A percentile compares a stretch with the other conserved stretches of the same genome.
phyloP scores from a whole-genome alignment of 345 rosid genomes.

The Limnanthes douglasii region DNA sequence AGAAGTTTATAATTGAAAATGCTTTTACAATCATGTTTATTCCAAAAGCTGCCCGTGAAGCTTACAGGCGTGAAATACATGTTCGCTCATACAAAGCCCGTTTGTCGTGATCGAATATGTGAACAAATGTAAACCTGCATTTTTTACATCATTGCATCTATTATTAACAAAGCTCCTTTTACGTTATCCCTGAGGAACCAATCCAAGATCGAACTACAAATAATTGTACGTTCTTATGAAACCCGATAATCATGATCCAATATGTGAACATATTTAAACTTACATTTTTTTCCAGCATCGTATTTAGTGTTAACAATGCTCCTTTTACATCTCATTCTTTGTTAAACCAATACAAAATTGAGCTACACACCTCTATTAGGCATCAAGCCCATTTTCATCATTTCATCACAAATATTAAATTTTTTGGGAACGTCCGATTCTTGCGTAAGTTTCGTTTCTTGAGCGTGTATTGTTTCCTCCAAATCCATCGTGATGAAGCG shows the following conservation, averaged over 20 bases:
- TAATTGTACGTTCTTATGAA: too few species aligned
- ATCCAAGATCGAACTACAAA: constrained; percentile 42
- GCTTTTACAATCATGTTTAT: constrained; percentile 31
- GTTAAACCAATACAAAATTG: too few species aligned
- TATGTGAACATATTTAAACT: too few species aligned
- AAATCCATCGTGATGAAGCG: too few species aligned
- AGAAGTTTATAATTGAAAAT: constrained; percentile 37
- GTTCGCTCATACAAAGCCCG: constrained; percentile 34
- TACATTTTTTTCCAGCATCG: too few species aligned
- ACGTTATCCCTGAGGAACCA: constrained; percentile 40
- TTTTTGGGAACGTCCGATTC: constrained; percentile 38
- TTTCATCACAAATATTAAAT: constrained; percentile 32
- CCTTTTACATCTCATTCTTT: too few species aligned
- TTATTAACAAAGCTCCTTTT: constrained; percentile 25
- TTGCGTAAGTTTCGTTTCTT: constrained; percentile 51
- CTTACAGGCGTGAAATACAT: constrained; percentile 24
- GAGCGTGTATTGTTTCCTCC: too few species aligned
- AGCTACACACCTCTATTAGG: constrained; percentile 35
- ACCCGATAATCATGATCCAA: too few species aligned
- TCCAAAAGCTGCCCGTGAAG: constrained; percentile 25
- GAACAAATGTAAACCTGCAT: constrained; percentile 20
- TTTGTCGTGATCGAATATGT: constrained; percentile 31
- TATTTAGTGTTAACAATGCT: too few species aligned
- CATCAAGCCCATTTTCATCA: constrained; percentile 42
- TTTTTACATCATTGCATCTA: constrained; percentile 34